Conservation (phyloP, 768 basidiomycete species). For the Lyophyllum semitale region DNA sequence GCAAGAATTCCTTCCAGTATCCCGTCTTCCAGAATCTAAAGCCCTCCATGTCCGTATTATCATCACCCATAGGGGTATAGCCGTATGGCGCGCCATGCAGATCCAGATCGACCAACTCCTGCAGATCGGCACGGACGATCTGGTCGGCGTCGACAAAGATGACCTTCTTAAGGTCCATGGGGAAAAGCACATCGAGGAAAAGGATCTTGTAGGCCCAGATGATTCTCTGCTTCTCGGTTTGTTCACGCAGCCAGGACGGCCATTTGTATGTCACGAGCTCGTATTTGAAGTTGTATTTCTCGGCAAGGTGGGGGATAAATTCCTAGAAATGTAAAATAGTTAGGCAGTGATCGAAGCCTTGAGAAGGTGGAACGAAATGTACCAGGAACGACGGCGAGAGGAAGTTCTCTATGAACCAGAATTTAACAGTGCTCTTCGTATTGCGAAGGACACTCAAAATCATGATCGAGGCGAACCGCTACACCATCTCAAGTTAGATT, state of each 20-base stretch:
- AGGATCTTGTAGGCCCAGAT: conserved; percentile 99
- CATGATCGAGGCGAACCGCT: conserved; percentile 99
- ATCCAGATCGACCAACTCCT: conserved; percentile 92
- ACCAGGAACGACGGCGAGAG: conserved; percentile 95
- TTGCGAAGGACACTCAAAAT: conserved; percentile 93
- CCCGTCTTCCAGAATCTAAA: conserved; percentile 99
- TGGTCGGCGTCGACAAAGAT: conserved; percentile 99
- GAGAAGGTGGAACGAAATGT: conserved; percentile 22
- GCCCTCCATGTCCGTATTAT: conserved; percentile 93
- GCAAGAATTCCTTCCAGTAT: conserved; percentile 89
- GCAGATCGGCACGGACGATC: conserved; percentile 94
- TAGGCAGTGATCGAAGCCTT: neutral
- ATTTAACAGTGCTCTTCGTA: conserved; percentile 94
- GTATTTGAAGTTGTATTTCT: conserved; percentile 92
- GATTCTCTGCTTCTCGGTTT: conserved; percentile 96
- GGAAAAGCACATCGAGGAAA: conserved; percentile 98
- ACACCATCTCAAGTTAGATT: conserved; percentile 8
- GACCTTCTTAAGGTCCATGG: conserved; percentile 98
- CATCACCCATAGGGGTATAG: conserved; percentile 97
- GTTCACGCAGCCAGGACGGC: conserved; percentile 97
- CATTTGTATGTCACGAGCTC: conserved; percentile 99
- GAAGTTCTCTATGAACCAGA: conserved; percentile 99
- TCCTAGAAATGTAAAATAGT: conserved; percentile 49
- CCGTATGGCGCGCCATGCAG: conserved; percentile 93
- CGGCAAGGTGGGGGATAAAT: conserved; percentile 91